Evolutionary conservation across 2,329 filamentous ascomycete species (phyloP), one percentile per base, ranked within the genome.

Genomic region (Epichloe hybrida): DNA sequence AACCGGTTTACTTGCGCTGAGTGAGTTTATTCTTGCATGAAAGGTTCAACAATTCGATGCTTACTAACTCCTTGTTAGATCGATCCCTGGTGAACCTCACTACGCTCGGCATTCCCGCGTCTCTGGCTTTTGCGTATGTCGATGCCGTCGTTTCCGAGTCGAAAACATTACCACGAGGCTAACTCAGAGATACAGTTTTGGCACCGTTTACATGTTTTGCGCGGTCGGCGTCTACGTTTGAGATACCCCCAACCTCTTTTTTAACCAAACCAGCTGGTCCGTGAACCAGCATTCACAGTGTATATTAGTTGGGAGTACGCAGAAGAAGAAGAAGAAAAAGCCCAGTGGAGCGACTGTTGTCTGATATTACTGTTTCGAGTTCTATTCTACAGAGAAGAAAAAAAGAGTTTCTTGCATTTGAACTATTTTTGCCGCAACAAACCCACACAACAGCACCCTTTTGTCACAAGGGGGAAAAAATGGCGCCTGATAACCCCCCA

Each of bases 211-310:
- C 72, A 95, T 96, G 85, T 97, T 98, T 72, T 98, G 93, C 71
- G 93, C 90, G 54, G 93, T 93, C 66, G 93, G 93, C 67, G 93
- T 98, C 65, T 97, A 98, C 82, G 88, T 98, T 68, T 98, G 80
- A 75, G 67, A 80, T 71, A 73, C 70, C 71, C 67, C 61, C 53
- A 56, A 54, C 64, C 35, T 38, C 20, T 9, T 21, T 12, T 8
- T 47, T 27, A 6, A 20, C 45, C 27, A 43, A 21, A 34, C 17
- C 34, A 17, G 8, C 36, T 45, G 50, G 46, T 43, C 38, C 31
- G 42, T 7, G 38, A 49, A 15, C 54, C 56, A 58, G 59, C 49
- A 59, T 57, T 58, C 58, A 56, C 58, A 56, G 55, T 68, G 65
- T 68, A 68, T 55, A 64, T 57, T 69, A 69, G 63, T 63, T 62